phyloP scores from a whole-genome alignment of 148 eudicot genomes.

The Beta vulgaris region DNA sequence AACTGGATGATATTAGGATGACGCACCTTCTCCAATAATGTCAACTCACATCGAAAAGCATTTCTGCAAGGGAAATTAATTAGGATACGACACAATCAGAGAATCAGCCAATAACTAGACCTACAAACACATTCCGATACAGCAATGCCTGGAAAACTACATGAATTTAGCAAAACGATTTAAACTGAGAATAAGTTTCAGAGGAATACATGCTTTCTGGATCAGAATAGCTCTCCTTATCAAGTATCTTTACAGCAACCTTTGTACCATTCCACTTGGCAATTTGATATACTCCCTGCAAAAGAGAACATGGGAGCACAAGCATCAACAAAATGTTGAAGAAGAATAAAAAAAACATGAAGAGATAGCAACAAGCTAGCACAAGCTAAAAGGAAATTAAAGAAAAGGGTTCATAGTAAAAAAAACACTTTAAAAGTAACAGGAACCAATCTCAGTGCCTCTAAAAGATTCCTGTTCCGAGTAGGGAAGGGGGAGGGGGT shows the following conservation, averaged over 20 bases:
- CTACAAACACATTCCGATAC: not conserved
- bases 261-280: conserved; percentile 99
- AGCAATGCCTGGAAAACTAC: not conserved
- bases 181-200: conserved; percentile 5
- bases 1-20: conserved; percentile 98
- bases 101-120: not conserved
- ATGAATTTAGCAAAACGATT: not conserved
- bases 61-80: conserved; percentile 50
- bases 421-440: not conserved
- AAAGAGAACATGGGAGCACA: conserved; percentile 18
- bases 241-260: conserved; percentile 97
- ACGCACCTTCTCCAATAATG: conserved; percentile 86
- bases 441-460: conserved; percentile 5
- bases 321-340: not conserved
- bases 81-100: conserved; percentile 1
- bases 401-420: not conserved
- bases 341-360: not conserved
- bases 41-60: conserved; percentile 82
- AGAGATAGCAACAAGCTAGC: not conserved
- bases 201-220: conserved; percentile 80
- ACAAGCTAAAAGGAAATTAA: not conserved
- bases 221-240: conserved; percentile 85
- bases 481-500: not conserved
- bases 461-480: not conserved
- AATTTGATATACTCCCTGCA: conserved; percentile 87